Evolutionary conservation across 768 basidiomycete species (phyloP), one percentile per base, ranked within the genome.

Genomic region (Chalciporus pseudorubinellus): DNA sequence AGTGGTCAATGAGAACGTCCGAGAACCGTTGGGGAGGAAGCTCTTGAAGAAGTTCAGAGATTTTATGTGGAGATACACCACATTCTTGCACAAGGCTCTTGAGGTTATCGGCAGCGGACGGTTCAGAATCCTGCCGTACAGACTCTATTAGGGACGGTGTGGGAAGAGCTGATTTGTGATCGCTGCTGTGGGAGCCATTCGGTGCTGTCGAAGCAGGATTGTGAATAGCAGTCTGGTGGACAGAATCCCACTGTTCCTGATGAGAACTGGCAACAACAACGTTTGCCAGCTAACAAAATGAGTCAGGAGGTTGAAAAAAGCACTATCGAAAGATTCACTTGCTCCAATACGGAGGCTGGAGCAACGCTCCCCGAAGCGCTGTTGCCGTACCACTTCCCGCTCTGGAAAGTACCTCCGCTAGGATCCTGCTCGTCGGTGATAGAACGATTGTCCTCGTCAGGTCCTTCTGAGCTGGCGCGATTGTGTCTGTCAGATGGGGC

Each of bases 41-140:
- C 59, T 95, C 93, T 64, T 90, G 84, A 18, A 95, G 75, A 10
- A 98, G 80, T 63, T 95, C 94, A 1, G 87, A 83, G 40, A 98
- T 85, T 69, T 93, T 93, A 54, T 92, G 88, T 1, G 93, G 90
- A 16, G 87, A 83, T 33, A 95, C 91, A 6, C 94, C 94, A 66
- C 90, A 98, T 66, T 98, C 93, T 68, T 89, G 87, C 33, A 95
- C 86, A 31, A 98, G 77, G 40, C 83, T 83, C 64, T 88, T 87
- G 44, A 95, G 72, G 59, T 90, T 93, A 64, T 94, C 91, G 3
- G 82, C 89, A 13, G 92, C 87, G 14, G 76, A 72, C 1, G 74
- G 70, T 46, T 79, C 73, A 34, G 67, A 64, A 48, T 74, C 71
- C 44, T 71, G 73, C 61, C 67, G 61, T 20, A 79, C 77, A 28